Percentiles rank a stretch among this genome's conserved stretches.
Conservation (phyloP, 495 filamentous ascomycete species). For the Astrothelium macrocarpum region DNA sequence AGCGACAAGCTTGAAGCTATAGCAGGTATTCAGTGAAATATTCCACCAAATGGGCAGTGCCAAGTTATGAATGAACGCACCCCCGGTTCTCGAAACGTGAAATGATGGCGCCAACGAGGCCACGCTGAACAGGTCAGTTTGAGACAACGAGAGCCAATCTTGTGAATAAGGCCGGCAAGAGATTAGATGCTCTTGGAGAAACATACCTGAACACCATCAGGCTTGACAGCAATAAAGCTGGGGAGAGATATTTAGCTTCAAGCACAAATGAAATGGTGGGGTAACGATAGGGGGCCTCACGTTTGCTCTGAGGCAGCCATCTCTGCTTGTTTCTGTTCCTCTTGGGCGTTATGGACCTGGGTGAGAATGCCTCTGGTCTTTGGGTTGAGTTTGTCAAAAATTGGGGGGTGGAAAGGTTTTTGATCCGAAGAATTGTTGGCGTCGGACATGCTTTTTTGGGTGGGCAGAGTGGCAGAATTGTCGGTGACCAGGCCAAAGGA, state of each 20-base stretch:
- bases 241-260: constrained; percentile 28
- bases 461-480: neutral
- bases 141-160: constrained; percentile 1
- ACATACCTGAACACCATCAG: constrained; percentile 94
- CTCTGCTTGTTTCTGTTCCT: constrained; percentile 40
- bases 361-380: constrained; percentile 38
- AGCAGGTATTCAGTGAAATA: constrained; percentile 14
- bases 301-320: constrained; percentile 87
- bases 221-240: constrained; percentile 99
- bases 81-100: constrained; percentile 91
- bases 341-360: constrained; percentile 22
- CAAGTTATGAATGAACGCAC: constrained; percentile 38
- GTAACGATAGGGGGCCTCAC: constrained; percentile 46
- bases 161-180: constrained; percentile 9
- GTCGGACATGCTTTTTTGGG: neutral
- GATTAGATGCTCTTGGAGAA: too few species aligned
- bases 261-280: constrained; percentile 33
- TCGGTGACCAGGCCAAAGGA: neutral
- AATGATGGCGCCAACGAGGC: constrained; percentile 93
- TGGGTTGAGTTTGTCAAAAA: constrained; percentile 39
- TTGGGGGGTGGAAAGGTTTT: constrained; percentile 32
- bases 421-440: constrained; percentile 7
- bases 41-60: neutral
- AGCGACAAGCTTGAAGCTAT: constrained; percentile 90
- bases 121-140: constrained; percentile 54